Evolutionary conservation across 108 stramenopile genomes (phyloP), one percentile per base, ranked within the genome.

Genomic region (Bacterosira constricta): DNA sequence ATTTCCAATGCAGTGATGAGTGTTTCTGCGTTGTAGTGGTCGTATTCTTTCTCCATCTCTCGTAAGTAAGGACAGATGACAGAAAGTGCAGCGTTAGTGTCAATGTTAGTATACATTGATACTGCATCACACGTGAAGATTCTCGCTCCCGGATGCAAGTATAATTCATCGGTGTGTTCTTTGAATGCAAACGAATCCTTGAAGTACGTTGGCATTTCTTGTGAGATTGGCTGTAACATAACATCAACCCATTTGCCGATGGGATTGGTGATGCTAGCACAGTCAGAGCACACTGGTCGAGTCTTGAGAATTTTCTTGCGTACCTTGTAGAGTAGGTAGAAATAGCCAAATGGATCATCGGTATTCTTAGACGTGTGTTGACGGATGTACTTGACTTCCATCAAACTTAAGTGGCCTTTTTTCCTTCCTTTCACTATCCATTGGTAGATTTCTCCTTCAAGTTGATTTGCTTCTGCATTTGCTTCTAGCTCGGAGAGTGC

Each of bases 71-170:
- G 12, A 1, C 50, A 38, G 3, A 70, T 69, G 4, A 39, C 23
- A n/a, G 31, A 25, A 9, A 77, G 63, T 10, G 69, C 76, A 37
- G 15, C 21, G 1, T 37, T 25, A 1, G 76, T 70, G 25, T 34
- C 53, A 13, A 77, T 77, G 55, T 77, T 77, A 2, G 76, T 63
- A 32, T 70, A 70, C 69, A 77, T 70, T 6, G 69, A 54, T 55
- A n/a, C 38, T 9, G 68, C 76, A 39, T 77, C 69, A 12, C 31
- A 39, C 6, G 66, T 79, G 65, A 79, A 73, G 1, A 73, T 5
- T 18, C 21, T 36, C 6, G 66, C 70, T 15, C 23, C 45, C 1
- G 66, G 59, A 1, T 53, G 64, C 3, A 73, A 23, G 32, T 11
- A 1, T 5, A 66, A 6, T 23, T 66, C 5, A 15, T 29, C 21